Percentiles rank a stretch among this genome's conserved stretches.
Evolutionary conservation across 2,329 filamentous ascomycete species (phyloP).

Genomic region (Aspergillus ibericus): DNA sequence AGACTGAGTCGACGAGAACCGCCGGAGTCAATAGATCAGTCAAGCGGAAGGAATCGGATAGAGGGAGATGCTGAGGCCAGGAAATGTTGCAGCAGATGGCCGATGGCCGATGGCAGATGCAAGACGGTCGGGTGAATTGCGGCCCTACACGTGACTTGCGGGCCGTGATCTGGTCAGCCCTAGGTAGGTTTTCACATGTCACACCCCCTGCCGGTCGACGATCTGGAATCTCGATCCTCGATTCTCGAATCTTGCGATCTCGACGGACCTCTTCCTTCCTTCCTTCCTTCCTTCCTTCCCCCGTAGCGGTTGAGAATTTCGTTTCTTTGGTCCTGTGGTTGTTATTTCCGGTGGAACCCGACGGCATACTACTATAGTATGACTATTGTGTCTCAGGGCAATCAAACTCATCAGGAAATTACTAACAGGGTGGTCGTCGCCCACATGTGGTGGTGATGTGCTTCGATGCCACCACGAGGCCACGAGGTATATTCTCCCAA

Average conservation of each 20-base stretch:
- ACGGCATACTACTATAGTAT: no score
- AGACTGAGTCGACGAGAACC: background rate
- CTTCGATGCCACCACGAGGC: no score
- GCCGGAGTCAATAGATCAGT: background rate
- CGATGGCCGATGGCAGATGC: no score
- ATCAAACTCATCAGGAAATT: no score
- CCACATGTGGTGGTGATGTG: no score
- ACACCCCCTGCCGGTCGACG: background rate
- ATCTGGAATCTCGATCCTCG: background rate
- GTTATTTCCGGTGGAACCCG: no score
- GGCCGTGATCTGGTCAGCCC: conserved; percentile 1
- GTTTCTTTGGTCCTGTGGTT: no score
- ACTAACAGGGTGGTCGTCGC: no score
- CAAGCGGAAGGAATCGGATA: background rate
- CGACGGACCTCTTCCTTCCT: background rate
- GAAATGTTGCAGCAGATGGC: no score
- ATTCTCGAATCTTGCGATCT: background rate
- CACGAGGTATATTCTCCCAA: no score
- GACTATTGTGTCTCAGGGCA: no score
- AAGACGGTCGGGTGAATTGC: background rate
- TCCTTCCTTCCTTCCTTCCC: background rate
- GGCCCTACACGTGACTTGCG: background rate
- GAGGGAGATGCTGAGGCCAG: background rate
- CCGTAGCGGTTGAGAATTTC: no score
- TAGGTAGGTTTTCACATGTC: conserved; percentile 3